Evolutionary conservation across 108 stramenopile species (phyloP).

Genomic region (Thalassiosira profunda): DNA sequence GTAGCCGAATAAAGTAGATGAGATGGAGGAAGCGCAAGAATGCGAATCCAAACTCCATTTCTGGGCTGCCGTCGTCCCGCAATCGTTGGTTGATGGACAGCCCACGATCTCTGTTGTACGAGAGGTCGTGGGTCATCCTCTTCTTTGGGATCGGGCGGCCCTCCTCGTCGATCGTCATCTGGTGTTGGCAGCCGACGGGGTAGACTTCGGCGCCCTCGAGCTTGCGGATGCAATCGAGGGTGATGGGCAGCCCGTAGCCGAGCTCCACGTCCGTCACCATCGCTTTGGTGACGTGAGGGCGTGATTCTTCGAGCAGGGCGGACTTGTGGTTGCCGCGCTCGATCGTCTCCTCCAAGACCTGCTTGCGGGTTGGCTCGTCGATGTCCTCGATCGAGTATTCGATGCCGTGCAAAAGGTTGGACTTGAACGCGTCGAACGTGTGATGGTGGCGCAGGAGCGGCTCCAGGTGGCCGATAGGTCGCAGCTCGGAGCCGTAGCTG

Average conservation of each 20-base stretch:
- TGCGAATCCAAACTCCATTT: neutral
- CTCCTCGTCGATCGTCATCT: constrained; percentile 9
- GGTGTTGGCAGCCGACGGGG: constrained; percentile 11
- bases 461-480: neutral
- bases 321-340: constrained; percentile 14
- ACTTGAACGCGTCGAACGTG: neutral
- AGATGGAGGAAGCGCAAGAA: constrained; percentile 3
- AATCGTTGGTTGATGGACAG: constrained; percentile 9
- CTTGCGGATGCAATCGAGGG: neutral
- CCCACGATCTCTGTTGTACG: neutral
- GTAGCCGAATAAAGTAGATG: constrained; percentile 2
- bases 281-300: neutral
- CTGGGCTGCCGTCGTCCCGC: neutral
- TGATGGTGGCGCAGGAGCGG: constrained; percentile 1
- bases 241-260: constrained; percentile 11
- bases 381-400: too few species aligned
- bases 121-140: constrained; percentile 13
- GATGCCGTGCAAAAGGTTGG: too few species aligned
- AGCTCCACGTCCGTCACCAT: neutral
- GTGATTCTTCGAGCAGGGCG: neutral
- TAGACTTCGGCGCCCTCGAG: constrained; percentile 12
- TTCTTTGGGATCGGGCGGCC: constrained; percentile 13
- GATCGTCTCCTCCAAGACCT: neutral
- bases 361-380: neutral
- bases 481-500: constrained; percentile 11